Base-by-base conservation (phyloP, 371 early-diverging fungal species). In the Rozella allomycis region DNA sequence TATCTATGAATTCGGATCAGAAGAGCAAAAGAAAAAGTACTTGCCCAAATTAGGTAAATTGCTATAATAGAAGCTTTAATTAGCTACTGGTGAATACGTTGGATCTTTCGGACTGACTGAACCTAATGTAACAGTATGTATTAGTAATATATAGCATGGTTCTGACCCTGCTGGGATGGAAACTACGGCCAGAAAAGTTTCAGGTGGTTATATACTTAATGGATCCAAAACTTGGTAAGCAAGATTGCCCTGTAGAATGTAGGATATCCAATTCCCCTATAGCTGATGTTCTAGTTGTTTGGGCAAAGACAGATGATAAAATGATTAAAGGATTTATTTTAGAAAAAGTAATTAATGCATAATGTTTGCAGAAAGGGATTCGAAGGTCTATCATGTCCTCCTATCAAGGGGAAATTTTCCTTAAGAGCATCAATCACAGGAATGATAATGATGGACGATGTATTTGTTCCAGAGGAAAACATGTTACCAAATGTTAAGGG, bases 161-260 rank as follows among this genome's bases (percentile, higher is more conserved):
- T 76, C 77, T 20, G 96, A 94, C 52, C 91, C 91, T 3, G 73
- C 58, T 11, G 56, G 76, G 26, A 90, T 94, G 91, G 86, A 90
- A 48, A 87, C 91, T 9, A 65, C 54, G 4, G 93, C 93, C 23
- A 54, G 54, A 33, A 69, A 72, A 34, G 49, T 39, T 14, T 49
- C 54, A 21, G 78, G 74, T 18, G 57, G 58, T 21, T 94, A 76
- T 50, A 62, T 83, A 8, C 34, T 91, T 30, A 76, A 67, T 34
- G 93, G 93, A 1, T 60, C 78, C 55, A 94, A 94, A 65, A 87
- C 85, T 22, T 94, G 96, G 96, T n/a, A n/a, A n/a, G n/a, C n/a
- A n/a, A n/a, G n/a, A n/a, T n/a, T n/a, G n/a, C n/a, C n/a, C n/a
- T n/a, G n/a, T n/a, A n/a, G n/a, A n/a, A n/a, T n/a, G n/a, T n/a